A percentile compares a stretch with the other conserved stretches of the same genome.
Conservation (phyloP, 768 basidiomycete species). For the Boletus vermiculosoides region DNA sequence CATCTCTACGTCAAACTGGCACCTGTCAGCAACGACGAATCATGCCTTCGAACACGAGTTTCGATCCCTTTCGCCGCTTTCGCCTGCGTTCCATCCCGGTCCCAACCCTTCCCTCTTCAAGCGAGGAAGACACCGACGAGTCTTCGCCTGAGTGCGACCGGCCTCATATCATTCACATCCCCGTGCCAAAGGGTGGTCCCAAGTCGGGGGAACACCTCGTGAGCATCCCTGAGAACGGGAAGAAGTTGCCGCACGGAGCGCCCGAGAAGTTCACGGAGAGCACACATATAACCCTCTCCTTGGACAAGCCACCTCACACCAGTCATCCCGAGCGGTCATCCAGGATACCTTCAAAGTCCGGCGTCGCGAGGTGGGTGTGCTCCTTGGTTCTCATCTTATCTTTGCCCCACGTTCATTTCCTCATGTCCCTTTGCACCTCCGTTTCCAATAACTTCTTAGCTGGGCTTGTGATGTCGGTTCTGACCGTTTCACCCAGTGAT, state of each 20-base stretch:
- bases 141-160: slow-evolving; percentile 17
- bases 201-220: slow-evolving; percentile 5
- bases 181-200: neutral
- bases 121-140: slow-evolving; percentile 28
- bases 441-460: neutral
- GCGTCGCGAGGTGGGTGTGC: slow-evolving; percentile 15
- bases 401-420: slow-evolving; percentile 2
- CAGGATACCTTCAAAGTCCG: slow-evolving; percentile 2
- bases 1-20: neutral
- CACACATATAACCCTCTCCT: neutral
- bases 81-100: slow-evolving; percentile 13
- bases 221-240: neutral
- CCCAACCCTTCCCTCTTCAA: neutral
- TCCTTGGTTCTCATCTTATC: neutral
- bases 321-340: neutral
- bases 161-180: slow-evolving; percentile 8
- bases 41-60: slow-evolving; percentile 2
- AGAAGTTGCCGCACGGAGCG: neutral
- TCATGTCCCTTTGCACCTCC: neutral
- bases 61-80: slow-evolving; percentile 26
- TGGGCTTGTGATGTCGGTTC: neutral
- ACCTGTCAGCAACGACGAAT: neutral
- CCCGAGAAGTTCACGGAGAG: neutral
- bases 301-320: neutral
- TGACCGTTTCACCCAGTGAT: slow-evolving; percentile 1